A percentile compares a stretch with the other conserved stretches of the same genome.
phyloP scores from a whole-genome alignment of 2,329 filamentous ascomycete genomes.

The Paradendryphiella salina region DNA sequence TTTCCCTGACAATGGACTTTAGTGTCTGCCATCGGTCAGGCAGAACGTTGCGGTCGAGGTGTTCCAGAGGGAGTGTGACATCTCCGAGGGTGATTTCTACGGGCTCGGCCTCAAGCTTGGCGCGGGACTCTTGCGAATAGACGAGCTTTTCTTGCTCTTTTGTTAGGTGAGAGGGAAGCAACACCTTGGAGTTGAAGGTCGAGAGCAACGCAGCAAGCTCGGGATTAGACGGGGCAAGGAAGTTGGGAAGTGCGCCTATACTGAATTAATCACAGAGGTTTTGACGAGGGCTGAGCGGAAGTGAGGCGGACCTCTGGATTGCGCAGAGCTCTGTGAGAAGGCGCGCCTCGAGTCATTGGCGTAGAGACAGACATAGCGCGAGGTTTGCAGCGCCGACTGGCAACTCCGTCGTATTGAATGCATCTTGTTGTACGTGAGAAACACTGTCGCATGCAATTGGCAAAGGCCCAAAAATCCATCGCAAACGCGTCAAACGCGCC shows the following conservation, averaged over 20 bases:
- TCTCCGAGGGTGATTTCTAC: conserved; percentile 49
- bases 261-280: not conserved
- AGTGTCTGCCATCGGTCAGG: conserved; percentile 22
- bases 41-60: conserved; percentile 30
- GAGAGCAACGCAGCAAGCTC: conserved; percentile 49
- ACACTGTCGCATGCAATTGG: conserved; percentile 1
- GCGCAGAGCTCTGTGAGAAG: conserved; percentile 34
- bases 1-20: conserved; percentile 18
- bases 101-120: conserved; percentile 50
- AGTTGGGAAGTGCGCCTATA: conserved; percentile 47
- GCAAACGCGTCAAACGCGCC: conserved; percentile 35
- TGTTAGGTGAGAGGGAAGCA: conserved; percentile 51
- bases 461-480: conserved; percentile 20
- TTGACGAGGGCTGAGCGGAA: not conserved
- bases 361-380: conserved; percentile 13
- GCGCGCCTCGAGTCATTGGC: conserved; percentile 34
- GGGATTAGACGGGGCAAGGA: conserved; percentile 47
- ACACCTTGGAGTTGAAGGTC: conserved; percentile 49
- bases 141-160: conserved; percentile 49
- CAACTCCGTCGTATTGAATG: conserved; percentile 37
- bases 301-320: conserved; percentile 29
- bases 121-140: conserved; percentile 47
- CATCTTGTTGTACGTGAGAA: conserved; percentile 29
- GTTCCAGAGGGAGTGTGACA: conserved; percentile 41
- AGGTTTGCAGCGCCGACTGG: conserved; percentile 27